Base-by-base conservation (phyloP, 495 filamentous ascomycete genomes). In the Cryomyces minteri region DNA sequence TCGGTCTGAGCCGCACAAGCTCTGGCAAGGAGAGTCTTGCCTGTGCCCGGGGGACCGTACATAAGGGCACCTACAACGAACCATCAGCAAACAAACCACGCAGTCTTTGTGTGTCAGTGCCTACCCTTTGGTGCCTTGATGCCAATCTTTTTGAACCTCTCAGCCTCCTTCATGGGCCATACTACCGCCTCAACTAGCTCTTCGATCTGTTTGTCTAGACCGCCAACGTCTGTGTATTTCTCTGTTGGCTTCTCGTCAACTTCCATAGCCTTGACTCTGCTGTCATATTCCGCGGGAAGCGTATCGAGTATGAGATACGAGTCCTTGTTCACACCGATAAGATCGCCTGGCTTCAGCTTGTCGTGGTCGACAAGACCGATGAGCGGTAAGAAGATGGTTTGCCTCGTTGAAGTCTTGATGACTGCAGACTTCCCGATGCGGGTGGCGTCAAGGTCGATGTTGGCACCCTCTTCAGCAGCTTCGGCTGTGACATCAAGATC, bases 221-320 rank as follows among this genome's bases (percentile, higher is more conserved):
- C 90, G 61, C 90, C 90, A 18, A 99, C 92, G 70, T 99, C 90
- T 50, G 76, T 85, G 68, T 99, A 99, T 69, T 96, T 94, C 67
- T 99, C 90, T 33, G 86, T 94, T 14, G 90, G 90, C 73, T 99
- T 99, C 74, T 99, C 90, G 56, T 99, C 90, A 34, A 99, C 90
- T 70, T 99, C 90, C 90, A 99, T 99, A 31, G 90, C 90, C 71
- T 99, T 99, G 39, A 99, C 90, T 62, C 90, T 76, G 68, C 86
- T 95, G 61, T 99, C 90, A 60, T 99, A 99, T 63, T 99, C 90
- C n/a, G 90, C 90, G 5, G 90, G 90, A 54, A 99, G 72, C 30
- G 92, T 96, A 60, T 99, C 90, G 43, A 99, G 73, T 48, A 99
- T 79, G n/a, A 99, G 78, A 62, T 99, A 99, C 54, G 88, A 95